Evolutionary conservation across 768 basidiomycete species (phyloP).

Genomic region (Leccinellum luteum): DNA sequence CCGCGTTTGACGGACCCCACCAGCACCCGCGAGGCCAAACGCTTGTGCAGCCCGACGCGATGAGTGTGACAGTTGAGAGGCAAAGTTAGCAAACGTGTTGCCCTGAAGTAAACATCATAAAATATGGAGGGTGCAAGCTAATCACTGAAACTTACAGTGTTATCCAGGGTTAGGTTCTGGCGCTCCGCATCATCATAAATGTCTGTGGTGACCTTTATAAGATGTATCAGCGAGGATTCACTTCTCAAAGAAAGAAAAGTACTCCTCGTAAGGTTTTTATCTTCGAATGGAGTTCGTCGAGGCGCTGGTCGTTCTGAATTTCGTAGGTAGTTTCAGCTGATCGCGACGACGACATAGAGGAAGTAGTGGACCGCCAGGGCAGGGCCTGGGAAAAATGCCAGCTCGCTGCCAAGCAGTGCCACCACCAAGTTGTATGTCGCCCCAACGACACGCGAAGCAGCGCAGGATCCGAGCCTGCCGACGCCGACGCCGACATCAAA

Average conservation of each 20-base stretch:
- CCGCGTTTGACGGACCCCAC: constrained; percentile 66
- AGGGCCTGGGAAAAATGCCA: constrained; percentile 29
- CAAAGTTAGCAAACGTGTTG: constrained; percentile 66
- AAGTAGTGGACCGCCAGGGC: no score
- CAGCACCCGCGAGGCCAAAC: constrained; percentile 61
- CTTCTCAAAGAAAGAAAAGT: constrained; percentile 18
- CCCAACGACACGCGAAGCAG: no score
- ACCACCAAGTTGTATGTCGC: no score
- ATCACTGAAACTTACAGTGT: constrained; percentile 52
- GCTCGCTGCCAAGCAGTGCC: no score
- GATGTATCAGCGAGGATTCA: not conserved
- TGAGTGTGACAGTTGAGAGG: constrained; percentile 59
- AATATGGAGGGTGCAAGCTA: not conserved
- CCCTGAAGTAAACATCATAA: constrained; percentile 37
- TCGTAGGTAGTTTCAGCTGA: constrained; percentile 74
- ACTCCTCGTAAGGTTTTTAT: constrained; percentile 81
- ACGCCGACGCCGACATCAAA: no score
- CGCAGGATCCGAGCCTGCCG: no score
- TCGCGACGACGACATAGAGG: constrained; percentile 37
- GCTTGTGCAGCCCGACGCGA: constrained; percentile 69
- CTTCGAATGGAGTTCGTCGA: constrained; percentile 84
- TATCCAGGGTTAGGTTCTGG: constrained; percentile 76
- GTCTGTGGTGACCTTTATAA: constrained; percentile 74
- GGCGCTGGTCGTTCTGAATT: constrained; percentile 77
- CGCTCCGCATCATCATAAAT: constrained; percentile 82